phyloP scores from a whole-genome alignment of 148 eudicot species.

The Chenopodium quinoa region DNA sequence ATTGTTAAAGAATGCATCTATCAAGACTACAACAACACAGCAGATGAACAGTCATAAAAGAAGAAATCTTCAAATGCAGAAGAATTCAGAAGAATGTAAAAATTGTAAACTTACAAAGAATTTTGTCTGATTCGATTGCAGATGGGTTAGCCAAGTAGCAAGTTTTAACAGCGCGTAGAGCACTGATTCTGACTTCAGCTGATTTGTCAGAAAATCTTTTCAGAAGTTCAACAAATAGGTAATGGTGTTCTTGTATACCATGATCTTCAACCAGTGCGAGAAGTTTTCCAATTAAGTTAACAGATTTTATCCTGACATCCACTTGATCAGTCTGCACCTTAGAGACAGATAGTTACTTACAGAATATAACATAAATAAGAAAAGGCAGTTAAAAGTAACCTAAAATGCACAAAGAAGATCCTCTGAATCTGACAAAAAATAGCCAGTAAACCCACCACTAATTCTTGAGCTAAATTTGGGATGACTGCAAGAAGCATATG shows the following conservation, averaged over 20 bases:
- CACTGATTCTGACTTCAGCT: slow-evolving; percentile 76
- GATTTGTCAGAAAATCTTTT: slow-evolving; percentile 89
- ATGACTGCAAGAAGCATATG: slow-evolving; percentile 63
- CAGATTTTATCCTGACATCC: slow-evolving; percentile 87
- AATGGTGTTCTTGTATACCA: slow-evolving; percentile 50
- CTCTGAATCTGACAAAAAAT: background rate
- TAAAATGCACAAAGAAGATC: slow-evolving; percentile 1
- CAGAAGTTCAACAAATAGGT: slow-evolving; percentile 60
- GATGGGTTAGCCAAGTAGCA: slow-evolving; percentile 56
- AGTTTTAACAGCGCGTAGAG: slow-evolving; percentile 56
- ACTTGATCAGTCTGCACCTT: slow-evolving; percentile 85
- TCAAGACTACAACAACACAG: background rate
- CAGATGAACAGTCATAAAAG: background rate
- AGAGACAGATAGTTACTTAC: slow-evolving; percentile 23
- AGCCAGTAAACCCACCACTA: slow-evolving; percentile 45
- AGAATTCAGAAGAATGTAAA: background rate
- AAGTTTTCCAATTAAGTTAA: slow-evolving; percentile 66
- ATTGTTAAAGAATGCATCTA: background rate
- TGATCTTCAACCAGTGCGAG: slow-evolving; percentile 47
- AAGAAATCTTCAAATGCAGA: background rate
- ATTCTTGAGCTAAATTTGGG: slow-evolving; percentile 68
- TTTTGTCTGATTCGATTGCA: slow-evolving; percentile 50
- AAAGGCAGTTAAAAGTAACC: background rate
- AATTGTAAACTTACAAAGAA: slow-evolving; percentile 51
- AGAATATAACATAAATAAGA: background rate